Conservation (phyloP, 495 filamentous ascomycete species). For the Neurospora pannonica region DNA sequence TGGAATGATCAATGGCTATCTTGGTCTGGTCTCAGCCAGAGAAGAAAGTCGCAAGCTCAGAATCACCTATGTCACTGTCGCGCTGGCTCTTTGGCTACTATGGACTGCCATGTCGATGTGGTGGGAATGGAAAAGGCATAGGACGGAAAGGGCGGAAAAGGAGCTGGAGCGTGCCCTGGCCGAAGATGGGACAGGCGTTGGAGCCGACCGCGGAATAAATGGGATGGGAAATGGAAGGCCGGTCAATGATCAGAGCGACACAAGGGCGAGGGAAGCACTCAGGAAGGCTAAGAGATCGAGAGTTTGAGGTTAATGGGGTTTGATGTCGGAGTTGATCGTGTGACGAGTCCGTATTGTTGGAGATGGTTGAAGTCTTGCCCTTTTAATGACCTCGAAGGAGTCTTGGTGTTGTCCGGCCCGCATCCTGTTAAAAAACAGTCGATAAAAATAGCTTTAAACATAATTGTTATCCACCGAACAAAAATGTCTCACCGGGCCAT, state of each 20-base stretch:
- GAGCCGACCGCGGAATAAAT: background rate
- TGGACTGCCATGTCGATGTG: background rate
- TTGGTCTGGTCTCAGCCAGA: no score
- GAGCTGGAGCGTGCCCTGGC: conserved; percentile 15
- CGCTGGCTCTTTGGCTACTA: background rate
- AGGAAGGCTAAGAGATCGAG: background rate
- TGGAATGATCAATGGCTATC: conserved; percentile 59
- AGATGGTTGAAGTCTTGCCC: background rate
- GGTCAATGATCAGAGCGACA: background rate
- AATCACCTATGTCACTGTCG: background rate
- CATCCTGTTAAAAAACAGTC: background rate
- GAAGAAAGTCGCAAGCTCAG: no score
- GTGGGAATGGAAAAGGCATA: background rate
- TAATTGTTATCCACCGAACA: background rate
- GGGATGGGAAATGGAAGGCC: background rate
- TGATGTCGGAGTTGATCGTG: background rate
- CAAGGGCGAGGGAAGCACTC: background rate
- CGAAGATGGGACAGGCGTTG: conserved; percentile 2
- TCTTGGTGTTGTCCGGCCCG: background rate
- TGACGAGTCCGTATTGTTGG: background rate
- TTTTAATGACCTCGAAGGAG: background rate
- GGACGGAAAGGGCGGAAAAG: background rate
- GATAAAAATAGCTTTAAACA: background rate
- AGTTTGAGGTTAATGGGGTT: background rate
- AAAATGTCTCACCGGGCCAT: background rate